Base-by-base conservation (phyloP, 768 basidiomycete species). In the Holtermanniella nyarrowii region DNA sequence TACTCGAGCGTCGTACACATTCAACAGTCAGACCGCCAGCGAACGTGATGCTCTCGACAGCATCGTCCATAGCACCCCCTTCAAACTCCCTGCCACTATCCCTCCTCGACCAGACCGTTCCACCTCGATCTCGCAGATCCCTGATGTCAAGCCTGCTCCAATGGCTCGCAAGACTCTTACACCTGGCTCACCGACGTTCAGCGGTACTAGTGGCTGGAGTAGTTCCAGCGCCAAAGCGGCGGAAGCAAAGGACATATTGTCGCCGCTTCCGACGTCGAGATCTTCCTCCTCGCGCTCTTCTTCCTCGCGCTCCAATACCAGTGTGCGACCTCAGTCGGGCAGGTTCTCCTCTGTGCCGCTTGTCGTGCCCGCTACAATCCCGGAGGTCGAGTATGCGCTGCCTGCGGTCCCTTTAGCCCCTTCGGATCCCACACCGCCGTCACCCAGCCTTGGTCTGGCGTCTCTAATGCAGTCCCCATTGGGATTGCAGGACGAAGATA, bases 221-320 rank as follows among this genome's bases (percentile, higher is more conserved):
- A 16, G 31, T 37, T 49, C 40, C 39, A 45, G 23, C 2, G 47
- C 27, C 11, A 49, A 45, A 16, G 46, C 52, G 24, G 48, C 52
- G 4, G 56, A 58, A 21, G 27, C 44, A 3, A 48, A 52, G 18
- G 56, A 58, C 26, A 48, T 49, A 22, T 47, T 58, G 4, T 39
- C 39, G 3, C 56, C 56, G 10, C 49, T 58, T 1, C 45, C 44
- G 31, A 46, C 16, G 20, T 44, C 42, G 23, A 44, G 23, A 11
- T 11, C 42, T 7, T 44, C 42, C 23, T 44, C 42, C 10, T n/a
- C n/a, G n/a, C n/a, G n/a, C n/a, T 44, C 42, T 44, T 20, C 7
- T 7, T 44, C 42, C 11, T 44, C 42, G 7, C 42, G 23, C 16
- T 46, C 44, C 20, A 22, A 20, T 10, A 10, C 18, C 23, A 25